A percentile compares a stretch with the other conserved stretches of the same genome.
Conservation (phyloP, 371 early-diverging fungal genomes). For the Apophysomyces elegans region DNA sequence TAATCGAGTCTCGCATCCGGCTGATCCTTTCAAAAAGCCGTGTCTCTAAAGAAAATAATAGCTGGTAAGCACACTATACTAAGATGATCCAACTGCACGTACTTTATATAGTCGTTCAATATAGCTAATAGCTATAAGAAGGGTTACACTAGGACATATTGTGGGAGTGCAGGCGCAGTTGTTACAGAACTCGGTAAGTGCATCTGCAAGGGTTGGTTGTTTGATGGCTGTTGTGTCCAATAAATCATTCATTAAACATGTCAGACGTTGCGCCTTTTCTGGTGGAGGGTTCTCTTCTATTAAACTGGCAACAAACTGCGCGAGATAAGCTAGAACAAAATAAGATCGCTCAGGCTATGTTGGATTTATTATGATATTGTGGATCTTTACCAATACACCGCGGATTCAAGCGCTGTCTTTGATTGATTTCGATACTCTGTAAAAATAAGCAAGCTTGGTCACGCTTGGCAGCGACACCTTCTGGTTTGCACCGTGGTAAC, state of each 20-base stretch:
- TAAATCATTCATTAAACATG: conserved; percentile 27
- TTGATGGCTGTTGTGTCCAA: conserved; percentile 28
- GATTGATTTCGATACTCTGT: conserved; percentile 37
- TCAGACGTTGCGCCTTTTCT: conserved; percentile 17
- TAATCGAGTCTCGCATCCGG: conserved; percentile 31
- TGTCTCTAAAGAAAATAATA: conserved; percentile 20
- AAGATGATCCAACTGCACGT: not conserved
- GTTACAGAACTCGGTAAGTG: conserved; percentile 15
- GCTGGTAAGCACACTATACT: not conserved
- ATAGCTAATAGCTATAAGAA: conserved; percentile 32
- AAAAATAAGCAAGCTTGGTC: conserved; percentile 33
- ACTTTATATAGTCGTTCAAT: conserved; percentile 32
- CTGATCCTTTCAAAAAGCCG: conserved; percentile 28
- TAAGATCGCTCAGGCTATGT: not conserved
- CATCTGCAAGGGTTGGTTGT: conserved; percentile 21
- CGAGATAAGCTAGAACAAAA: conserved; percentile 21
- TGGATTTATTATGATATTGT: not conserved
- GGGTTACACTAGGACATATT: conserved; percentile 31
- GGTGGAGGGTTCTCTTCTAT: conserved; percentile 25
- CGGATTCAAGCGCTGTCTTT: conserved; percentile 22
- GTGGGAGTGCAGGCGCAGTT: conserved; percentile 17
- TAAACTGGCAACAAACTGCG: conserved; percentile 28
- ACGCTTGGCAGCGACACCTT: not conserved
- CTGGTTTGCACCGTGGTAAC: not conserved
- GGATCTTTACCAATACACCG: conserved; percentile 25